A percentile compares a stretch with the other conserved stretches of the same genome.
These are phyloP conservation scores for Metschnikowia cerradonensis DNA, from an alignment of 805 yeast genomes.

Conservation along the genomic window DNA sequence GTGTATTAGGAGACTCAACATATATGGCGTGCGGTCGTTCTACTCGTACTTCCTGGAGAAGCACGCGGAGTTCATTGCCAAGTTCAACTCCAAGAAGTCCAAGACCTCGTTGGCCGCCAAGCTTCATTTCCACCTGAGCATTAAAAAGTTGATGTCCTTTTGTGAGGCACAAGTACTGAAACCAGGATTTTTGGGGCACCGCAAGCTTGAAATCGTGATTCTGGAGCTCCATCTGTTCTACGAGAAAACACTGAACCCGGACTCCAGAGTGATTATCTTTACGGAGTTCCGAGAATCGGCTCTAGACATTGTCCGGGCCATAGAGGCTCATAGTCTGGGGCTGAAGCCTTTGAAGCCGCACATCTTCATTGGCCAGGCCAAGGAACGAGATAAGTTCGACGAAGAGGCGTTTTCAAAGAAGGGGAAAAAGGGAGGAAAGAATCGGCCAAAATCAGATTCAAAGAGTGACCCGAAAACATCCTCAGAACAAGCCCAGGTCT, in stretches of 20 bases:
- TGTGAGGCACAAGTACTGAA: slow-evolving; percentile 44
- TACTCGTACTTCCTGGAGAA: slow-evolving; percentile 62
- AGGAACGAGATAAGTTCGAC: slow-evolving; percentile 66
- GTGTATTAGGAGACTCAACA: slow-evolving; percentile 60
- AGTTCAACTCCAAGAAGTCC: slow-evolving; percentile 53
- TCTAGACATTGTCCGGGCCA: slow-evolving; percentile 68
- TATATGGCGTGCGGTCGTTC: slow-evolving; percentile 81
- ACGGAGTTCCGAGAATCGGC: slow-evolving; percentile 91
- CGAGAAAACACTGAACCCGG: slow-evolving; percentile 31
- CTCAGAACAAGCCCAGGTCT: slow-evolving; percentile 70
- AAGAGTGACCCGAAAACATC: slow-evolving; percentile 46
- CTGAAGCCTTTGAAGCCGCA: slow-evolving; percentile 53
- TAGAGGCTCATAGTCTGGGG: slow-evolving; percentile 53
- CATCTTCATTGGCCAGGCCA: slow-evolving; percentile 89
- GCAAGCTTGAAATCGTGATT: slow-evolving; percentile 60
- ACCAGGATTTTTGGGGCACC: slow-evolving; percentile 53
- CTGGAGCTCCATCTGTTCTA: slow-evolving; percentile 59
- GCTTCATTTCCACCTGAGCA: slow-evolving; percentile 51
- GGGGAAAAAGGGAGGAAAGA: slow-evolving; percentile 25
- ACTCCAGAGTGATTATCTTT: slow-evolving; percentile 79
- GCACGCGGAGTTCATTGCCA: slow-evolving; percentile 52
- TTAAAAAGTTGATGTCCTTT: slow-evolving; percentile 40
- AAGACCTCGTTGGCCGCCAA: slow-evolving; percentile 59
- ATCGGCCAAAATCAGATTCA: slow-evolving; percentile 29
- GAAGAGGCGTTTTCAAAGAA: slow-evolving; percentile 46